Conservation (phyloP, 352 stramenopile species). For the Pythium volutum region DNA sequence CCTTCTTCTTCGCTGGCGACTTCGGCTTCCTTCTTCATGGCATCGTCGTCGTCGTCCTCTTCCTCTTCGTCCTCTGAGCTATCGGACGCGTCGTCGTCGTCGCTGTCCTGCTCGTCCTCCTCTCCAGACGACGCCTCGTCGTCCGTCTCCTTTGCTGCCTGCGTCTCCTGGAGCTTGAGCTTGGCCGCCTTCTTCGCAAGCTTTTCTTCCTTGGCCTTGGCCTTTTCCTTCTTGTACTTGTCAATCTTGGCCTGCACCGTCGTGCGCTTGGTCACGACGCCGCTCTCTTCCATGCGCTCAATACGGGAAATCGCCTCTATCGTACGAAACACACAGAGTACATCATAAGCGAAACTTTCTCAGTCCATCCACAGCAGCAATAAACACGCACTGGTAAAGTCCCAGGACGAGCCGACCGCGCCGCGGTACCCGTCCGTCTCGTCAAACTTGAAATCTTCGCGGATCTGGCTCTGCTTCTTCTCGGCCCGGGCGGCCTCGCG, state of each 20-base stretch:
- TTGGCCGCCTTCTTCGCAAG: slow-evolving; percentile 47
- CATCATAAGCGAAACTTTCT: neutral
- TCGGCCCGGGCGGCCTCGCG: slow-evolving; percentile 31
- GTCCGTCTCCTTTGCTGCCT: slow-evolving; percentile 25
- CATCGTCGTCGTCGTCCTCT: slow-evolving; percentile 31
- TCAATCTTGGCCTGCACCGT: slow-evolving; percentile 87
- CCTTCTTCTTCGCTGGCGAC: slow-evolving; percentile 34
- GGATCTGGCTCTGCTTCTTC: slow-evolving; percentile 60
- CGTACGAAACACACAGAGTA: neutral
- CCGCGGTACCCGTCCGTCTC: slow-evolving; percentile 52
- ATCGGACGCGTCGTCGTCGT: slow-evolving; percentile 32
- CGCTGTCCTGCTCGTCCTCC: slow-evolving; percentile 19
- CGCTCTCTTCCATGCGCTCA: slow-evolving; percentile 62
- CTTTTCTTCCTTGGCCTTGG: slow-evolving; percentile 54
- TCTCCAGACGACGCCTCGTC: slow-evolving; percentile 19
- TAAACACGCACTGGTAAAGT: slow-evolving; percentile 67
- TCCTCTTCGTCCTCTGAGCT: slow-evolving; percentile 44
- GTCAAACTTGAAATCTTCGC: slow-evolving; percentile 87
- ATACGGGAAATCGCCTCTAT: slow-evolving; percentile 81
- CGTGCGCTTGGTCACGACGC: slow-evolving; percentile 66
- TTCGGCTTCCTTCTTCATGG: slow-evolving; percentile 22
- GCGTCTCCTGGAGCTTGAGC: slow-evolving; percentile 37
- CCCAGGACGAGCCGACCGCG: slow-evolving; percentile 69
- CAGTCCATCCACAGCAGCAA: neutral
- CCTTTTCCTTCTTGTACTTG: slow-evolving; percentile 74